These are phyloP conservation scores for Geotrichum phurueaensis DNA, from an alignment of 1,139 yeast species.

Conservation along the genomic window DNA sequence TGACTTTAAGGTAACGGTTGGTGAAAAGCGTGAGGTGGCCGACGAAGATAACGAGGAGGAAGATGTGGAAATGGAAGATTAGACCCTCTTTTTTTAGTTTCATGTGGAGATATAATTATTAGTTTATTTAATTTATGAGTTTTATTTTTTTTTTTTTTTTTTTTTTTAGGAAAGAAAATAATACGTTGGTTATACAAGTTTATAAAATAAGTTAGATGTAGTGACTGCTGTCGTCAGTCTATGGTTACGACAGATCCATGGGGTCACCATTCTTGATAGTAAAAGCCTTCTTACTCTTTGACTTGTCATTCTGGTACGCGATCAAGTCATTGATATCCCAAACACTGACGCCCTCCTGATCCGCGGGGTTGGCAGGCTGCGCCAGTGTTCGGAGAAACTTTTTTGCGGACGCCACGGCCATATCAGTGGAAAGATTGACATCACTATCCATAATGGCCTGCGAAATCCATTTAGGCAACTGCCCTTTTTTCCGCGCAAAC, in stretches of 20 bases:
- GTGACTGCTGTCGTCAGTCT: neutral
- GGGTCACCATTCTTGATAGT: constrained; percentile 1
- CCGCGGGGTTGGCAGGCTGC: constrained; percentile 85
- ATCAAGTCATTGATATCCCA: constrained; percentile 76
- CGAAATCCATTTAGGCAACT: constrained; percentile 94
- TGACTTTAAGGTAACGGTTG: constrained; percentile 45
- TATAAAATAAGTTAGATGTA: neutral
- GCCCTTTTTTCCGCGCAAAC: constrained; percentile 77
- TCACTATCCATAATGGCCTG: constrained; percentile 91
- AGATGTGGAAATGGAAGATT: constrained; percentile 3
- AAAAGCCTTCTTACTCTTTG: constrained; percentile 6
- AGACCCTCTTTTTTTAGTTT: neutral
- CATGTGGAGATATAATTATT: neutral
- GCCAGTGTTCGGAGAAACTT: constrained; percentile 89
- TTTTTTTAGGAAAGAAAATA: neutral
- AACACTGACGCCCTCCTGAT: constrained; percentile 90
- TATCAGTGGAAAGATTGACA: constrained; percentile 86
- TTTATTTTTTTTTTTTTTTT: neutral
- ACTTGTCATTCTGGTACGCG: constrained; percentile 43
- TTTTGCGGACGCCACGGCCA: constrained; percentile 94
- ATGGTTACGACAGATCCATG: constrained; percentile 6
- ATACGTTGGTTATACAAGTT: neutral
- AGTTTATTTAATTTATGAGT: neutral
- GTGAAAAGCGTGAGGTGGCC: constrained; percentile 34
- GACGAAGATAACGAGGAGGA: constrained; percentile 24